Evolutionary conservation across 352 stramenopile genomes (phyloP).

Genomic region (Globisporangium sylvaticum): DNA sequence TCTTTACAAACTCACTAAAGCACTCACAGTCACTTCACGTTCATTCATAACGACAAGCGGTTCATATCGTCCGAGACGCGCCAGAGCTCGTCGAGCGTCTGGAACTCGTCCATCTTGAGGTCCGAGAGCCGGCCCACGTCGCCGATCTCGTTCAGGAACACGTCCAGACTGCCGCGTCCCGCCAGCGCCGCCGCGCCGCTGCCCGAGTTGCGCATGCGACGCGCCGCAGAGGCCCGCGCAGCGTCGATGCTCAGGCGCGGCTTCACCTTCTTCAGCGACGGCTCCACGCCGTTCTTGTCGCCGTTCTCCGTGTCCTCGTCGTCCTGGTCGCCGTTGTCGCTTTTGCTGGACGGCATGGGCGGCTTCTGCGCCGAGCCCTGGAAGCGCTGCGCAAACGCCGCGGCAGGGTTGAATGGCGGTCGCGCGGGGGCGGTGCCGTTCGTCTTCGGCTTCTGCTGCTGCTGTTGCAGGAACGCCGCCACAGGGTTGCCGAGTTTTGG

Average conservation of each 20-base stretch:
- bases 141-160: slow-evolving; percentile 79
- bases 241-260: slow-evolving; percentile 74
- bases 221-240: slow-evolving; percentile 61
- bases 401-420: slow-evolving; percentile 40
- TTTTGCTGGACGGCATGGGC: slow-evolving; percentile 35
- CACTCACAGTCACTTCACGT: not conserved
- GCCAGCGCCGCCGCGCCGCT: slow-evolving; percentile 41
- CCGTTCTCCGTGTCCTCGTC: slow-evolving; percentile 31
- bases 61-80: slow-evolving; percentile 85
- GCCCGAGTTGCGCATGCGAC: slow-evolving; percentile 60
- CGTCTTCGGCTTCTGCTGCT: slow-evolving; percentile 31
- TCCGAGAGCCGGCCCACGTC: slow-evolving; percentile 78
- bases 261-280: slow-evolving; percentile 73
- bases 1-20: slow-evolving; percentile 1
- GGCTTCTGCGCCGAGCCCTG: slow-evolving; percentile 34
- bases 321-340: slow-evolving; percentile 36
- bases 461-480: slow-evolving; percentile 51
- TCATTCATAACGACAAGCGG: slow-evolving; percentile 64
- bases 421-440: slow-evolving; percentile 14
- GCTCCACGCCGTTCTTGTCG: slow-evolving; percentile 33
- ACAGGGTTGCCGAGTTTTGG: slow-evolving; percentile 33
- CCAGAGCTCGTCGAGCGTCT: slow-evolving; percentile 79
- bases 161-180: slow-evolving; percentile 58
- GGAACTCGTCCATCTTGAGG: slow-evolving; percentile 85
- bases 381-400: slow-evolving; percentile 55